A percentile compares a stretch with the other conserved stretches of the same genome.
Conservation (phyloP, 2,329 filamentous ascomycete species). For the Capronia americana region DNA sequence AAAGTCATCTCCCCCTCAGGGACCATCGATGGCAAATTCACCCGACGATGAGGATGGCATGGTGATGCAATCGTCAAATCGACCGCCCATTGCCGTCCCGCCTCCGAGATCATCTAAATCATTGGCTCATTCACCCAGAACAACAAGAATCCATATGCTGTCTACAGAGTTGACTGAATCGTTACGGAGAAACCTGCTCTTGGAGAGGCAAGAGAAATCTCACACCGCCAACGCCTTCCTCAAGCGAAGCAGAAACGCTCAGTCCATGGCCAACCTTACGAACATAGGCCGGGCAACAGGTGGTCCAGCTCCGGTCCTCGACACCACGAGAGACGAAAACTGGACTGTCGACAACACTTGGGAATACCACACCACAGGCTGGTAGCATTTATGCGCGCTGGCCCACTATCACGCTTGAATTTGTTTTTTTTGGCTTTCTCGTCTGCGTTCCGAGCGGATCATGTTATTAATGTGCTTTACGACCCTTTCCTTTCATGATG, state of each 20-base stretch:
- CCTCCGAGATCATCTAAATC: constrained; percentile 45
- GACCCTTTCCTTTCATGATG: constrained; percentile 21
- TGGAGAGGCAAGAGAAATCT: constrained; percentile 94
- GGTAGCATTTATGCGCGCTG: constrained; percentile 58
- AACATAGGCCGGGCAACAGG: constrained; percentile 71
- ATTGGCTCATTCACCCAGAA: constrained; percentile 84
- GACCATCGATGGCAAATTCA: constrained; percentile 58
- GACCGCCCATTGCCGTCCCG: constrained; percentile 35
- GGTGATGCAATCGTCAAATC: constrained; percentile 37
- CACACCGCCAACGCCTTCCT: constrained; percentile 85
- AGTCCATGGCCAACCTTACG: constrained; percentile 86
- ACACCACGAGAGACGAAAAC: constrained; percentile 67
- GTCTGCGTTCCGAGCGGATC: constrained; percentile 35
- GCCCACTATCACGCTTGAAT: constrained; percentile 7
- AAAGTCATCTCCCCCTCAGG: constrained; percentile 67
- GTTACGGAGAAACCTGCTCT: constrained; percentile 86
- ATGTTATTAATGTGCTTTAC: constrained; percentile 32
- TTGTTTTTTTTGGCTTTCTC: constrained; percentile 21
- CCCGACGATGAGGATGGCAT: constrained; percentile 53
- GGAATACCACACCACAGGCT: constrained; percentile 85
- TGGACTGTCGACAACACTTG: constrained; percentile 84
- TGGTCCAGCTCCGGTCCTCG: constrained; percentile 40
- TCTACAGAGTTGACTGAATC: constrained; percentile 93
- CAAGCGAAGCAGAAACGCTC: constrained; percentile 87
- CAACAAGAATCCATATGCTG: constrained; percentile 93